Conservation (phyloP, 305 asterid genomes). For the Solanum hybrid region DNA sequence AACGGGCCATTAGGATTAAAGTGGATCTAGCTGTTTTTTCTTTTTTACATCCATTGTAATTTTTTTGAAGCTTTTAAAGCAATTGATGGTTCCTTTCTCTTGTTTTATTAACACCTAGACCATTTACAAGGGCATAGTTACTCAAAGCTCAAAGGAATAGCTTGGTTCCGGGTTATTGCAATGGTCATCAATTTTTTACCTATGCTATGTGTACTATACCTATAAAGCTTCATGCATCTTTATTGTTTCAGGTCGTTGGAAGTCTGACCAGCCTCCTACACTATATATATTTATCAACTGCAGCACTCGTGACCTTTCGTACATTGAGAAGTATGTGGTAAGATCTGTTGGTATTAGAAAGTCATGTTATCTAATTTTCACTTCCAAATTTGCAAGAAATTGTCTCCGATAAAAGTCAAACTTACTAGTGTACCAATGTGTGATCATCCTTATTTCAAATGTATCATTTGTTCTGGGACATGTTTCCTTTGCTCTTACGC, state of each 20-base stretch:
- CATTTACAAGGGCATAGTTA: not conserved
- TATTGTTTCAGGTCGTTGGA: constrained; percentile 63
- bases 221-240: constrained; percentile 5
- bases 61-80: not conserved
- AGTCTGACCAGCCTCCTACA: constrained; percentile 71
- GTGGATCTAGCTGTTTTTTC: not conserved
- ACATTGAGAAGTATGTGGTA: constrained; percentile 92
- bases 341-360: constrained; percentile 19
- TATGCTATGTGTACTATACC: not conserved
- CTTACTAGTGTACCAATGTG: not conserved
- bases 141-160: not conserved
- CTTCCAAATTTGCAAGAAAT: not conserved
- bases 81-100: not conserved
- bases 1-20: not conserved
- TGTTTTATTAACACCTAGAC: not conserved
- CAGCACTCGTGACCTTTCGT: constrained; percentile 78
- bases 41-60: not conserved
- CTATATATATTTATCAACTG: constrained; percentile 74
- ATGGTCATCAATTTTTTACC: not conserved
- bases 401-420: not conserved
- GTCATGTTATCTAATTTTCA: not conserved
- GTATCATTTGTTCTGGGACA: not conserved
- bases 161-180: not conserved
- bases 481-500: not conserved
- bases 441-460: not conserved